These are phyloP conservation scores for Amphibolis antarctica DNA, from an alignment of 106 monocot species.

Conservation along the genomic window DNA sequence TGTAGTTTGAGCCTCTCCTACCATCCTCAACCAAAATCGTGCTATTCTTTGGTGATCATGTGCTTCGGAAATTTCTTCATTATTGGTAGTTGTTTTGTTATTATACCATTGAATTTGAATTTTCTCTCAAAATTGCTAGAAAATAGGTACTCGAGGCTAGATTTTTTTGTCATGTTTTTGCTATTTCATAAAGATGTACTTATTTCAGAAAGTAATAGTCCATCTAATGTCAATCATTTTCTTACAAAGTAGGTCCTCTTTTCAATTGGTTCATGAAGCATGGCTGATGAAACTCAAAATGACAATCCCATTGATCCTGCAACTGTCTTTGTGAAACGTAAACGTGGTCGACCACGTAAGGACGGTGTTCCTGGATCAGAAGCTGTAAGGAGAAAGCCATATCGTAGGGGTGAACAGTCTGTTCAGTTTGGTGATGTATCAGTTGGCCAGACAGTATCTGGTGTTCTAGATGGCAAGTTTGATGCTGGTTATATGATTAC, in stretches of 20 bases:
- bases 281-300: constrained; percentile 17
- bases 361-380: constrained; percentile 25
- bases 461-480: constrained; percentile 52
- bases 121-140: no score
- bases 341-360: constrained; percentile 63
- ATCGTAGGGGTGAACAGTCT: constrained; percentile 1
- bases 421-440: not conserved
- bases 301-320: constrained; percentile 14
- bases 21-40: no score
- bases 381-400: constrained; percentile 11
- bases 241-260: not conserved
- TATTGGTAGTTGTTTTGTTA: no score
- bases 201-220: not conserved
- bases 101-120: no score
- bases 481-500: constrained; percentile 62
- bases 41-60: no score
- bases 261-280: not conserved
- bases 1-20: no score
- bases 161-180: not conserved
- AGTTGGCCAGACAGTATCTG: constrained; percentile 37
- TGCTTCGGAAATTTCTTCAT: no score
- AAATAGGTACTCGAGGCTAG: not conserved
- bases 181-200: not conserved
- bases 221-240: not conserved
- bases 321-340: constrained; percentile 27